Evolutionary conservation across 2,329 filamentous ascomycete species (phyloP).

Genomic region (Claviceps sp.): DNA sequence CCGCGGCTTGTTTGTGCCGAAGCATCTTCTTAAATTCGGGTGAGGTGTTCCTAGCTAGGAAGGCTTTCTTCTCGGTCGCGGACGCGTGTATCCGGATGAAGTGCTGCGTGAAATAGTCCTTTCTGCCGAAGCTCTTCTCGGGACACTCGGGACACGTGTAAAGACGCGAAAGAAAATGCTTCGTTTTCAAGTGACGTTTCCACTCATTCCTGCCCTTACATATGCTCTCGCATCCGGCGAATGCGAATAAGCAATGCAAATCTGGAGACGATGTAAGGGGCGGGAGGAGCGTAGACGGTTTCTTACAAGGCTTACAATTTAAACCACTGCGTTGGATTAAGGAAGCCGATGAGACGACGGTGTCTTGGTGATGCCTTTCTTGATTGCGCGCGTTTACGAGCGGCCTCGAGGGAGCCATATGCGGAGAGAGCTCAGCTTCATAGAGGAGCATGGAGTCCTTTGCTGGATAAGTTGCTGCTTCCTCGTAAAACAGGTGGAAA

Average conservation of each 20-base stretch:
- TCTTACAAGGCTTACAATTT: conserved; percentile 1
- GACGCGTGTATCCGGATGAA: conserved; percentile 67
- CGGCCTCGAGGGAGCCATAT: too few relatives aligned
- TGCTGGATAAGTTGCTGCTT: too few relatives aligned
- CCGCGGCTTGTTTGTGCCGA: not conserved
- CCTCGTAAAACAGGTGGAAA: too few relatives aligned
- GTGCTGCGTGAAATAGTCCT: conserved; percentile 84
- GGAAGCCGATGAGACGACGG: not conserved
- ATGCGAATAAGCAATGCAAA: conserved; percentile 54
- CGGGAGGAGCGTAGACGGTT: conserved; percentile 17
- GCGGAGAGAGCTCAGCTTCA: too few relatives aligned
- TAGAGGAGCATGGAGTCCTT: too few relatives aligned
- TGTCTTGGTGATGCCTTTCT: not conserved
- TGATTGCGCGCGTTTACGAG: too few relatives aligned
- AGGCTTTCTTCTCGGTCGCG: conserved; percentile 21
- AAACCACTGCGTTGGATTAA: not conserved
- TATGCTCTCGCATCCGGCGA: conserved; percentile 58
- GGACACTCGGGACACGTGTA: conserved; percentile 61
- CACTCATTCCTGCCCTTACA: conserved; percentile 87
- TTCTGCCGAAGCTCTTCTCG: conserved; percentile 64
- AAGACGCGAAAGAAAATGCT: conserved; percentile 62
- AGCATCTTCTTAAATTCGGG: conserved; percentile 40
- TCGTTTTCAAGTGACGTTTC: conserved; percentile 75
- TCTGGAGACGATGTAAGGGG: not conserved
- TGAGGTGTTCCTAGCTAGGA: conserved; percentile 20